Evolutionary conservation across 164 flowering plant genomes (phyloP).

Genomic region (Vitis rupestris): DNA sequence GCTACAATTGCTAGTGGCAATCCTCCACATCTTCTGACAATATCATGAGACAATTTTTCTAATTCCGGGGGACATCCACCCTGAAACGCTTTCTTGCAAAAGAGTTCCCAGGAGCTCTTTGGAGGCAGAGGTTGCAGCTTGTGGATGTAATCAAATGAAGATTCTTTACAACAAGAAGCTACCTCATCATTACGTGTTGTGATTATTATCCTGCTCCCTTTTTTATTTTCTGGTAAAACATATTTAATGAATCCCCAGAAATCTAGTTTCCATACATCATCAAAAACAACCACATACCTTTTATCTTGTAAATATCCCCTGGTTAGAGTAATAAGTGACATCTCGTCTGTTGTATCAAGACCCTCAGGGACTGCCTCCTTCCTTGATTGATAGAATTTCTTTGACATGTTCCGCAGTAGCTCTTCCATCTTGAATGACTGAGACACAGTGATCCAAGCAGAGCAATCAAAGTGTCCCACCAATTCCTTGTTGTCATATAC

Average conservation of each 20-base stretch:
- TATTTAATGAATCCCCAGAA: slow-evolving; percentile 13
- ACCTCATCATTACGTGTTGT: slow-evolving; percentile 13
- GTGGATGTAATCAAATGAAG: not conserved
- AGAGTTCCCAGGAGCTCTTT: not conserved
- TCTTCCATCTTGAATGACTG: too few species aligned
- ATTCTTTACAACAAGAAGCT: not conserved
- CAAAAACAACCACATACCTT: slow-evolving; percentile 19
- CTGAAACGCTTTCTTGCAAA: slow-evolving; percentile 3
- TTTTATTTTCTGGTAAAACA: slow-evolving; percentile 8
- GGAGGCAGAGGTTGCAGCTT: slow-evolving; percentile 3
- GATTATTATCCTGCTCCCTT: slow-evolving; percentile 20
- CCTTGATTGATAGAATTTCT: too few species aligned
- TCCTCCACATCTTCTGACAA: slow-evolving; percentile 20
- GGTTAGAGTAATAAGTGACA: too few species aligned
- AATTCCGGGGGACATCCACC: too few species aligned
- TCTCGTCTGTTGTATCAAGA: too few species aligned
- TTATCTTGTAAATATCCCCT: not conserved
- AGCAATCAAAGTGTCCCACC: not conserved
- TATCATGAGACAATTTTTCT: slow-evolving; percentile 3
- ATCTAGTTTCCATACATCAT: slow-evolving; percentile 23
- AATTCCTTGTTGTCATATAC: too few species aligned
- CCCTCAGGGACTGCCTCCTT: too few species aligned
- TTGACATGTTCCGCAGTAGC: too few species aligned
- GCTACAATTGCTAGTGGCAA: slow-evolving; percentile 33
- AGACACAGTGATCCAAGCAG: slow-evolving; percentile 16